phyloP scores from a whole-genome alignment of 202 grass and related monocot species.

The Musa balbisiana region DNA sequence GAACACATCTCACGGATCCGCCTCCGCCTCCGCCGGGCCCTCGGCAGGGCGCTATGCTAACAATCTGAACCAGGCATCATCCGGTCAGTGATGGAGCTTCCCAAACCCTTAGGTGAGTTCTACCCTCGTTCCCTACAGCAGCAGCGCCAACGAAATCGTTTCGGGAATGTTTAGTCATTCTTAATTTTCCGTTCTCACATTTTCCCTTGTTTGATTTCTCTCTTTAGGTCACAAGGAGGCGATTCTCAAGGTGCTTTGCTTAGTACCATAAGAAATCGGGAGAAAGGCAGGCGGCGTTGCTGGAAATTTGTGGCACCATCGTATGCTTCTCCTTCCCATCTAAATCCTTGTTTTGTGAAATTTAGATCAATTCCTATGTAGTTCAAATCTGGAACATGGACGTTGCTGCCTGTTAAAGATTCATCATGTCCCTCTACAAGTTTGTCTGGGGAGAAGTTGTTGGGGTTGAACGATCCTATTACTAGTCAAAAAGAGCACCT shows the following conservation, averaged over 20 bases:
- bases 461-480: no score
- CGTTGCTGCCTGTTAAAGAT: no score
- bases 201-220: background rate
- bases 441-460: no score
- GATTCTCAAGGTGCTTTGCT: conserved; percentile 55
- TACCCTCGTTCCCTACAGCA: conserved; percentile 19
- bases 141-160: conserved; percentile 29
- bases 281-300: conserved; percentile 61
- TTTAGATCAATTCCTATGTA: background rate
- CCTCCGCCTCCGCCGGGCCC: background rate
- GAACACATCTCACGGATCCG: conserved; percentile 5
- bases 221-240: conserved; percentile 30
- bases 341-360: background rate
- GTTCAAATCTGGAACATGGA: background rate
- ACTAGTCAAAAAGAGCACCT: no score
- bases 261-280: conserved; percentile 59
- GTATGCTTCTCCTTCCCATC: conserved; percentile 19
- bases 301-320: conserved; percentile 85
- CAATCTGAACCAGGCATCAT: conserved; percentile 2
- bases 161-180: conserved; percentile 50
- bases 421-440: no score
- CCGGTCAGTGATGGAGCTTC: conserved; percentile 2
- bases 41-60: background rate
- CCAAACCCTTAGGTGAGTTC: background rate
- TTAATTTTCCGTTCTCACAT: background rate